Evolutionary conservation across 192 early-diverging fungal species (phyloP), one percentile per base, ranked within the genome.

Genomic region (Entomortierella beljakovae): DNA sequence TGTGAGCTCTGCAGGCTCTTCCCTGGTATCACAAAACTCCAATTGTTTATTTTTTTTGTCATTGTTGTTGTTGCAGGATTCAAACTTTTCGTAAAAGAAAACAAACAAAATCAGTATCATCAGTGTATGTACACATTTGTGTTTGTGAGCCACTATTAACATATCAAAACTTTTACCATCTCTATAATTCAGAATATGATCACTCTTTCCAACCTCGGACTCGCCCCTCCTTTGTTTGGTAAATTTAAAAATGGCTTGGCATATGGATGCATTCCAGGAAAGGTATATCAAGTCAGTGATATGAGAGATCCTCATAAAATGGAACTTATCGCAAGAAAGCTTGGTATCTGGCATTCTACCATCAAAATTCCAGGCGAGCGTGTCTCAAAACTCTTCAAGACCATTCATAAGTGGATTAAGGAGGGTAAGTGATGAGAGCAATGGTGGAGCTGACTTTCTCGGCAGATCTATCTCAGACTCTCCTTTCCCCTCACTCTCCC

Each of bases 241-340:
- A 87, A 91, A 28, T 97, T 99, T 80, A 76, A 85, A n/a, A 97
- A 97, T 81, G 97, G 97, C 6, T 72, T 99, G 2, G 90, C 97
- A 25, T 97, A 99, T 80, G 97, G 97, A 3, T 99, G 82, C 60
- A 88, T 96, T 26, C 83, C 88, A 10, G 95, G 96, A 6, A 82
- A 82, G 11, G 90, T 92, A 0, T 90, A 91, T 63, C 82, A 84
- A 55, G 89, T 91, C 23, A 81, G 88, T 2, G 91, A 95, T 42
- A 93, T 99, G 93, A 71, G 90, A 18, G 86, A 91, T 66, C 81
- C 84, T 6, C 84, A 89, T 74, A 93, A 90, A 80, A 90, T 92
- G 23, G 59, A 80, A 13, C 88, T 96, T 57, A 91, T 97, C 43
- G 95, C 97, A 28, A 81, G 83, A 38, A 85, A 89, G 54, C 69